Percentiles rank a stretch among this genome's conserved stretches.
phyloP scores from a whole-genome alignment of 345 rosid species.

The Psidium guajava region DNA sequence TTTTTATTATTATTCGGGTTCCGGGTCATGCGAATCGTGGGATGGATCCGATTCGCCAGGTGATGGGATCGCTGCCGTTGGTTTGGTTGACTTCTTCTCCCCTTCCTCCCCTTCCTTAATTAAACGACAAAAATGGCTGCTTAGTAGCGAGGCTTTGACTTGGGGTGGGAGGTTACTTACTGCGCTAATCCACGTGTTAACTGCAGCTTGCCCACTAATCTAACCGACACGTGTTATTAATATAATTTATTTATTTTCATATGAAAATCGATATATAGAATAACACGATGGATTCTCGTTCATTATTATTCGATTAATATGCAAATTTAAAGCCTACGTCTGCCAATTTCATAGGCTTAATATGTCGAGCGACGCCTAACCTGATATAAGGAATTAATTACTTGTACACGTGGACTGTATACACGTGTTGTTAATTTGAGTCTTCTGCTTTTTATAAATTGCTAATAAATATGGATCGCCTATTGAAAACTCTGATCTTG shows the following conservation, averaged over 20 bases:
- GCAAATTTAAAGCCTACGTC: too few relatives aligned
- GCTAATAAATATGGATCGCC: not conserved
- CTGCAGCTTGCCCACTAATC: too few relatives aligned
- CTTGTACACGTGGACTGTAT: too few relatives aligned
- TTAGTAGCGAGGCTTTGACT: not conserved
- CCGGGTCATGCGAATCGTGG: not conserved
- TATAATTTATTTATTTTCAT: too few relatives aligned
- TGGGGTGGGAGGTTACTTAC: not conserved
- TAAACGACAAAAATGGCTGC: not conserved
- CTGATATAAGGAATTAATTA: not conserved
- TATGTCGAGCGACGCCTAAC: not conserved
- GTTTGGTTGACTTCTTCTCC: not conserved
- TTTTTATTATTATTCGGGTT: not conserved
- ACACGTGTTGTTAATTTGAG: not conserved
- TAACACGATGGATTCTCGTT: too few relatives aligned
- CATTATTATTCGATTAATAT: too few relatives aligned
- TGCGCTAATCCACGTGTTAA: not conserved
- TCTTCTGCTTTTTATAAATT: not conserved
- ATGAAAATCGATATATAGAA: too few relatives aligned
- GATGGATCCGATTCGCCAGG: not conserved
- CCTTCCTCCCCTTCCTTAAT: not conserved
- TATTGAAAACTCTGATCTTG: too few relatives aligned
- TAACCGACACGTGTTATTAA: too few relatives aligned
- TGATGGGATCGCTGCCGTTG: not conserved
- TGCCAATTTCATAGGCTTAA: too few relatives aligned